Evolutionary conservation across 2,329 filamentous ascomycete genomes (phyloP).

Genomic region (Fusarium compactum): DNA sequence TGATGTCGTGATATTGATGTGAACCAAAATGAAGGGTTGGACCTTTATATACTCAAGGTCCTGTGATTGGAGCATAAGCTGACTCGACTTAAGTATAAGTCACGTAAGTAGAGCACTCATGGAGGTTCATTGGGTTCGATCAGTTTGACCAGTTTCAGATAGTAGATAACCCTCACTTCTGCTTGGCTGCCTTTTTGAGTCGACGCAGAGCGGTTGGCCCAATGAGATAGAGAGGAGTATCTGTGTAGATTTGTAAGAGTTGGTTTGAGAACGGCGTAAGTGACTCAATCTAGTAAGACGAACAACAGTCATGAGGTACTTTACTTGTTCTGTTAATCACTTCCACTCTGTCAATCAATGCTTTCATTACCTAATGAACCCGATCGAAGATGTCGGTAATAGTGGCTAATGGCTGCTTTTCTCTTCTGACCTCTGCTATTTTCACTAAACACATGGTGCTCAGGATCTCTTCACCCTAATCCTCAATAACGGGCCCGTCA

Average conservation of each 20-base stretch:
- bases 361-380: not conserved
- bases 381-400: not conserved
- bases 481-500: not conserved
- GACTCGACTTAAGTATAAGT: not conserved
- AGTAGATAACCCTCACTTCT: not conserved
- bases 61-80: not conserved
- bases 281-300: not conserved
- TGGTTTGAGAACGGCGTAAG: not conserved
- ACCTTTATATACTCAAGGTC: not conserved
- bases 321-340: not conserved
- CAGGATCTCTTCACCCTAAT: not conserved
- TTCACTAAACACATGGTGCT: not conserved
- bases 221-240: conserved; percentile 23
- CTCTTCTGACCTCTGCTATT: not conserved
- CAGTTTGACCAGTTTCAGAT: not conserved
- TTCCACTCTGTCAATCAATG: not conserved
- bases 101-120: not conserved
- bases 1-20: not conserved
- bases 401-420: not conserved
- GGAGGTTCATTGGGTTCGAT: not conserved
- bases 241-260: not conserved
- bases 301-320: not conserved
- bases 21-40: not conserved
- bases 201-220: conserved; percentile 1
- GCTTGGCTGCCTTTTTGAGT: conserved; percentile 32